These are phyloP conservation scores for Trichoderma sp. DNA, from an alignment of 2,329 filamentous ascomycete species.

Conservation along the genomic window DNA sequence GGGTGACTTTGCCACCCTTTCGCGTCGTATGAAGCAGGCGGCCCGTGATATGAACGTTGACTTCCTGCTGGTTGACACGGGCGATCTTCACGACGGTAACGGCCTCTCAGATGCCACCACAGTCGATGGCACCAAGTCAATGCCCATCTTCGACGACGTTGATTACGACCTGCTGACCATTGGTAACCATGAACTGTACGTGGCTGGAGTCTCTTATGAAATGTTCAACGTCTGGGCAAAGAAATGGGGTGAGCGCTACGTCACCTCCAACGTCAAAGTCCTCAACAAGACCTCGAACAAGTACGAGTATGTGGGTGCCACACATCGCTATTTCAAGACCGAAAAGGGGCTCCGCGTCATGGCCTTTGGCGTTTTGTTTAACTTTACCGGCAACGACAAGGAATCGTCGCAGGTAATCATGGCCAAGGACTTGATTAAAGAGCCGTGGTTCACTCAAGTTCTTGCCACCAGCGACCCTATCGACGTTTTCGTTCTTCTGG, in stretches of 20 bases:
- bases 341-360: conserved; percentile 48
- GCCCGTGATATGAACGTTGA: conserved; percentile 62
- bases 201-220: conserved; percentile 64
- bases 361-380: conserved; percentile 51
- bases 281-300: conserved; percentile 44
- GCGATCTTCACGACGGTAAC: conserved; percentile 68
- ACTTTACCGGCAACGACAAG: conserved; percentile 62
- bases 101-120: conserved; percentile 64
- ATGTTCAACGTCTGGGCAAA: conserved; percentile 62
- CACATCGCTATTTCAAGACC: conserved; percentile 51
- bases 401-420: conserved; percentile 60
- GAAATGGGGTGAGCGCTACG: conserved; percentile 54
- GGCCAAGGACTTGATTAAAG: conserved; percentile 53
- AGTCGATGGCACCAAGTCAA: conserved; percentile 59
- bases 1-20: conserved; percentile 67
- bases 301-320: conserved; percentile 50
- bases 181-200: conserved; percentile 68
- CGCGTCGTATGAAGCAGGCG: conserved; percentile 61
- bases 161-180: conserved; percentile 51
- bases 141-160: conserved; percentile 49
- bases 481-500: conserved; percentile 66
- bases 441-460: conserved; percentile 64
- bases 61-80: conserved; percentile 63
- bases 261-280: conserved; percentile 53
- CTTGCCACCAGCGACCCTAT: conserved; percentile 58